Percentiles rank a stretch among this genome's conserved stretches.
These are phyloP conservation scores for Trichoderma sp. DNA, from an alignment of 2,329 filamentous ascomycete species.

Conservation along the genomic window DNA sequence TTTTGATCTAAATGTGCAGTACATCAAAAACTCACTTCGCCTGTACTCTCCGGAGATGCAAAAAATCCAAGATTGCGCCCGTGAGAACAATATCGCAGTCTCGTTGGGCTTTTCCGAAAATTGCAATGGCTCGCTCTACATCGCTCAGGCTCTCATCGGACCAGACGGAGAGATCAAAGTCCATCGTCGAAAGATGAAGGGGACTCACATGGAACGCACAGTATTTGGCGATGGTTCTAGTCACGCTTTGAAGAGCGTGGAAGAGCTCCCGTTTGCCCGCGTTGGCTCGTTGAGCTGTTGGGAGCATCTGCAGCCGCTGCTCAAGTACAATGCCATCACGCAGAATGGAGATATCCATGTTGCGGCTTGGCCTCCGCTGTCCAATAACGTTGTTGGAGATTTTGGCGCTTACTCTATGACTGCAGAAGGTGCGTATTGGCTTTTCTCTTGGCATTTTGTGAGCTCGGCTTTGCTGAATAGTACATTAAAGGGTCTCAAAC, in stretches of 20 bases:
- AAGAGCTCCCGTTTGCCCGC: conserved; percentile 8
- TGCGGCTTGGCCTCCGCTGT: not conserved
- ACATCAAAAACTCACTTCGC: conserved; percentile 20
- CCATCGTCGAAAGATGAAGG: conserved; percentile 18
- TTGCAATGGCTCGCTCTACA: conserved; percentile 10
- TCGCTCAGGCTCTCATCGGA: conserved; percentile 1
- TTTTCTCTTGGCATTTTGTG: too few relatives aligned
- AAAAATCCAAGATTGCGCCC: conserved; percentile 8
- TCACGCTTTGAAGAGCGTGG: not conserved
- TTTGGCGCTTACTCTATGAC: conserved; percentile 3
- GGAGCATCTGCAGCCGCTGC: conserved; percentile 15
- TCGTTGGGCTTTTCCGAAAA: conserved; percentile 14
- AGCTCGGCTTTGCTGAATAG: not conserved
- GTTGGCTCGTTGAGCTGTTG: conserved; percentile 4
- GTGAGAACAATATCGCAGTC: conserved; percentile 2
- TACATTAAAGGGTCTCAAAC: not conserved
- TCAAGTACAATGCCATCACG: conserved; percentile 2
- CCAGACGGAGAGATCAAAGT: conserved; percentile 14
- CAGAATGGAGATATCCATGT: conserved; percentile 15
- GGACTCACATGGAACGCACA: conserved; percentile 17
- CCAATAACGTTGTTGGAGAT: not conserved
- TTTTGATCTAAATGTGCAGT: conserved; percentile 6
- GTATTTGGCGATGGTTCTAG: conserved; percentile 7
- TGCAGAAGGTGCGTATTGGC: not conserved
- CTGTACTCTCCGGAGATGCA: conserved; percentile 10